Evolutionary conservation across 306 rosid species (phyloP).

Genomic region (Trifolium dubium): DNA sequence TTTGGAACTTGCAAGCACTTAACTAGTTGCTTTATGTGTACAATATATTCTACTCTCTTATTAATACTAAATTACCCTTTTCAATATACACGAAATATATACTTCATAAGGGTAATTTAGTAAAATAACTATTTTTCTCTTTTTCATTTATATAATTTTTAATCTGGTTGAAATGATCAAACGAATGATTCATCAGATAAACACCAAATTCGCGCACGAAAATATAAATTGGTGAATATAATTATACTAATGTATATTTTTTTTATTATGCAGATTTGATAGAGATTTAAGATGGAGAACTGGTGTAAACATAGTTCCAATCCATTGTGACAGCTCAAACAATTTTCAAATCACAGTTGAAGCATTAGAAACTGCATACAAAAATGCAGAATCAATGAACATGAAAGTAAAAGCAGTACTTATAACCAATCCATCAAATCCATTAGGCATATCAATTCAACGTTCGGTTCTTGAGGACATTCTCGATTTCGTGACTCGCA

Average conservation of each 20-base stretch:
- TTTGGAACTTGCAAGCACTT: constrained; percentile 33
- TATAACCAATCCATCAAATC: constrained; percentile 93
- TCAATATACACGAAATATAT: too few species aligned
- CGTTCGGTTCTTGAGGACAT: constrained; percentile 60
- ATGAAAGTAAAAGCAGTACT: constrained; percentile 68
- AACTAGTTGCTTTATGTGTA: background rate
- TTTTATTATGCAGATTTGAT: constrained; percentile 67
- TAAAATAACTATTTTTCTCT: too few species aligned
- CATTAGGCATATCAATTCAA: constrained; percentile 74
- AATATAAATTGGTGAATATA: background rate
- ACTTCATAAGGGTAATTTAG: too few species aligned
- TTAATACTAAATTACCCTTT: too few species aligned
- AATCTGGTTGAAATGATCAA: too few species aligned
- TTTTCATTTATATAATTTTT: too few species aligned
- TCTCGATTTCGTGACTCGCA: constrained; percentile 64
- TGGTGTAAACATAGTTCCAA: constrained; percentile 81
- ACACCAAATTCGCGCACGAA: background rate
- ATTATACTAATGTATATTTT: constrained; percentile 1
- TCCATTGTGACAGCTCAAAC: constrained; percentile 82
- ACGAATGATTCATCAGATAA: background rate
- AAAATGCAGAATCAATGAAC: constrained; percentile 56
- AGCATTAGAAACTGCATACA: constrained; percentile 74
- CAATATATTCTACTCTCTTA: too few species aligned
- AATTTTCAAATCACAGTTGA: constrained; percentile 73
- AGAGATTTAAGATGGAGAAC: constrained; percentile 98